phyloP scores from a whole-genome alignment of 345 rosid species.

The Iberis pinnata region DNA sequence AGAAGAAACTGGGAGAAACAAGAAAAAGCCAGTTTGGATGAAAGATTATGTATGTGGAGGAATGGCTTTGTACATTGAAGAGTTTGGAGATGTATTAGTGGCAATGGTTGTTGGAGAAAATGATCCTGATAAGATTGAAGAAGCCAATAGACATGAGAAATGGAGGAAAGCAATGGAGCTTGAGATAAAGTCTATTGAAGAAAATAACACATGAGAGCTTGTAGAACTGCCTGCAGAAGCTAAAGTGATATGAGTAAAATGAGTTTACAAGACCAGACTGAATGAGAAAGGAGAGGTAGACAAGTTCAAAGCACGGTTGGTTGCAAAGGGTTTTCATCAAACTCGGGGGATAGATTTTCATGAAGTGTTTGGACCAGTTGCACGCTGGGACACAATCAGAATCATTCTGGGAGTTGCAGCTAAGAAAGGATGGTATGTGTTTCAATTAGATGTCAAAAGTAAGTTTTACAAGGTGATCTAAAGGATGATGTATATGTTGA shows the following conservation, averaged over 20 bases:
- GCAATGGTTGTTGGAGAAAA: background rate
- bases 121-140: background rate
- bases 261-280: background rate
- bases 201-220: background rate
- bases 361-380: background rate
- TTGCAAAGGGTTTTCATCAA: background rate
- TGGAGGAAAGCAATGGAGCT: background rate
- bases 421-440: background rate
- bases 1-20: too few species aligned
- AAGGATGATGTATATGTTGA: background rate
- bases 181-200: background rate
- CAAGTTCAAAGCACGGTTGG: background rate
- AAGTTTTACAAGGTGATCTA: background rate
- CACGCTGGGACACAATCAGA: background rate
- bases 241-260: background rate
- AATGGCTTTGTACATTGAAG: background rate
- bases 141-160: background rate
- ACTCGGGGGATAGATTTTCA: background rate
- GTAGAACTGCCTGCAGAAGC: background rate
- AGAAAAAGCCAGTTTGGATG: too few species aligned
- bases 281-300: background rate
- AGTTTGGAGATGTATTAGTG: background rate
- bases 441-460: background rate
- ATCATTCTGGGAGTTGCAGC: background rate
- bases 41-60: too few species aligned